Base-by-base conservation (phyloP, 129 eudicot genomes). In the Chrysanthemum makinoi region DNA sequence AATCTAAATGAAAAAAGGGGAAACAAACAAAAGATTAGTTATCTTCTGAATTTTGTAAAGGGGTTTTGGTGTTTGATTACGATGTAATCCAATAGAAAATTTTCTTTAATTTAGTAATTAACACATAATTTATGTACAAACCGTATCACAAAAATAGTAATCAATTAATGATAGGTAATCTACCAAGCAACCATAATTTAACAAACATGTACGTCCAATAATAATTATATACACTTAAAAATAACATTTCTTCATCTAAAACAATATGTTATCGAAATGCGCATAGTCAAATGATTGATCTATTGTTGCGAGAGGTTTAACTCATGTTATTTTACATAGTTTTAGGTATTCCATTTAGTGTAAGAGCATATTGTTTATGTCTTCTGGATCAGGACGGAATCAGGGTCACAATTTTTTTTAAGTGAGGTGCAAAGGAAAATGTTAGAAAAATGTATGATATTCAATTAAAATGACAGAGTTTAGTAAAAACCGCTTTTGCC, bases 161-260 rank as follows among this genome's bases (percentile, higher is more conserved):
- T 67, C 58, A 67, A 67, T 20, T 51, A 68, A 68, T 1, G 46
- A 68, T 68, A 50, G 73, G 73, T 68, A 68, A 68, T 68, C 73
- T 68, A 68, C 73, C 73, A 16, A 51, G 61, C 61, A 51, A 68
- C 73, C 62, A 68, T 26, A 51, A 15, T 51, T 14, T 30, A 68
- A 28, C 72, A 50, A 68, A 51, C 60, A 51, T 61, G 13, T 68
- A 59, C 47, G 51, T 4, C 55, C 55, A n/a, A 13, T 51, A 11
- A 51, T 15, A 1, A 51, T n/a, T 10, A 51, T n/a, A 5, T 33
- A 33, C n/a, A n/a, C 16, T 1, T 11, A 13, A 51, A 13, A 13
- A 51, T n/a, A 4, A 51, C 55, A 13, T 51, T 3, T n/a, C n/a
- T 4, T 51, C 5, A 11, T 51, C 5, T 33, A 33, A 33, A 33